Percentiles rank a stretch among this genome's conserved stretches.
Evolutionary conservation across 2,329 filamentous ascomycete genomes (phyloP).

Genomic region (Onygenales sp.): DNA sequence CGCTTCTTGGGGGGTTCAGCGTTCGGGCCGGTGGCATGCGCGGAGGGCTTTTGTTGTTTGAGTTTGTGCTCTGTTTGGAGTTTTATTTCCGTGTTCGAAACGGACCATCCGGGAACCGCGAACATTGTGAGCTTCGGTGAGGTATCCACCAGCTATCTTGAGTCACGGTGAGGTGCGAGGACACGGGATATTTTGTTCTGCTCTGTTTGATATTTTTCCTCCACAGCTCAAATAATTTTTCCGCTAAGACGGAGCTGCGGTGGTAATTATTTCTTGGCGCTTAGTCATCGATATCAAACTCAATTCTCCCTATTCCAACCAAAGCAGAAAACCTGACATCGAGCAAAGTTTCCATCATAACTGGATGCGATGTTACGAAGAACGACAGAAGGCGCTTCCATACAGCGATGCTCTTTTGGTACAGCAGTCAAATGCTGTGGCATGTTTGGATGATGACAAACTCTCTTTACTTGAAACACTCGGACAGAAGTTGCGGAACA

Average conservation of each 20-base stretch:
- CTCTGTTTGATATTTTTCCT: background rate
- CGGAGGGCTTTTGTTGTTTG: conserved; percentile 49
- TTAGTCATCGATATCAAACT: background rate
- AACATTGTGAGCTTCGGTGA: conserved; percentile 50
- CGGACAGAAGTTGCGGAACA: background rate
- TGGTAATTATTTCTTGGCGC: background rate
- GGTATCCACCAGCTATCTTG: background rate
- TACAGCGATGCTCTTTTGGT: background rate
- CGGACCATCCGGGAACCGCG: conserved; percentile 84
- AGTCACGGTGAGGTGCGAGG: background rate
- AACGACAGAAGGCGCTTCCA: background rate
- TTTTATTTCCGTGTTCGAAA: conserved; percentile 63
- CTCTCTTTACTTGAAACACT: too few relatives aligned
- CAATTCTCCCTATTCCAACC: too few relatives aligned
- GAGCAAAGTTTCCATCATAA: background rate
- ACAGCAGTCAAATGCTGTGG: background rate
- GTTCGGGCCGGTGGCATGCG: conserved; percentile 16
- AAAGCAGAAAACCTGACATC: too few relatives aligned
- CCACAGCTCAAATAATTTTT: background rate
- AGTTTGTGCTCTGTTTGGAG: conserved; percentile 52
- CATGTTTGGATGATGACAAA: background rate
- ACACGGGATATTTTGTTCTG: background rate
- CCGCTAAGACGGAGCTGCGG: background rate
- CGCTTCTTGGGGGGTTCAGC: conserved; percentile 22
- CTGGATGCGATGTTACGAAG: background rate